These are phyloP conservation scores for Cyclocybe cylindracea DNA, from an alignment of 768 basidiomycete genomes.

Conservation along the genomic window DNA sequence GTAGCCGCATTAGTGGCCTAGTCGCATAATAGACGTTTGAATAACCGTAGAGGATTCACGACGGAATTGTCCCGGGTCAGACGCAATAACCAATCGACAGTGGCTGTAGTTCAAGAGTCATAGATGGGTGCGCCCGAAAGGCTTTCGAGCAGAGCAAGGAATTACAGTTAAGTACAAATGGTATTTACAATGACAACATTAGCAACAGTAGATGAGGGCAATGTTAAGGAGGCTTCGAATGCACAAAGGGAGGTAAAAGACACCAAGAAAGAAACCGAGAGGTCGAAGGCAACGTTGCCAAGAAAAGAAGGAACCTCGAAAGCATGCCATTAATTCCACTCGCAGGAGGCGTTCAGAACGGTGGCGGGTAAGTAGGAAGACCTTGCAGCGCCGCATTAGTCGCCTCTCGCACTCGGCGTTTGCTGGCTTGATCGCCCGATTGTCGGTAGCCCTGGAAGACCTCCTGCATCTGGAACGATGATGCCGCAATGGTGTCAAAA, in stretches of 20 bases:
- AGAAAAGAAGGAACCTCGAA: background rate
- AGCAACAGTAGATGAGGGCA: too few relatives aligned
- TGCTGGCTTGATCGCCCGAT: constrained; percentile 70
- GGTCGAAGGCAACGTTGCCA: background rate
- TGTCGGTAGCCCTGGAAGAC: constrained; percentile 73
- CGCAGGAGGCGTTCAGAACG: constrained; percentile 19
- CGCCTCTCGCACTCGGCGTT: constrained; percentile 74
- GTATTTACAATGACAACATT: too few relatives aligned
- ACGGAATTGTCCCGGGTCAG: too few relatives aligned
- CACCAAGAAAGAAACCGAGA: background rate
- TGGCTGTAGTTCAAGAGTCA: too few relatives aligned
- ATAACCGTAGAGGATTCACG: too few relatives aligned
- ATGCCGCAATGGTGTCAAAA: constrained; percentile 65
- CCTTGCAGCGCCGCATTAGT: constrained; percentile 72
- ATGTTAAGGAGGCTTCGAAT: too few relatives aligned
- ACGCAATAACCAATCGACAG: too few relatives aligned
- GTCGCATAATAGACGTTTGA: too few relatives aligned
- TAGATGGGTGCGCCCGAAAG: too few relatives aligned
- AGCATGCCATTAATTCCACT: background rate
- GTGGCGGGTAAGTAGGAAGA: constrained; percentile 74
- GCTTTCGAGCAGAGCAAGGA: too few relatives aligned
- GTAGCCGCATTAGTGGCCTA: background rate
- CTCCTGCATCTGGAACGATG: constrained; percentile 75
- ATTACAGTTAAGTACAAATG: too few relatives aligned
- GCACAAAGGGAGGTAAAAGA: background rate